Evolutionary conservation across 225 moss, liverwort and hornwort species (phyloP).

Genomic region (Ulota crispa): DNA sequence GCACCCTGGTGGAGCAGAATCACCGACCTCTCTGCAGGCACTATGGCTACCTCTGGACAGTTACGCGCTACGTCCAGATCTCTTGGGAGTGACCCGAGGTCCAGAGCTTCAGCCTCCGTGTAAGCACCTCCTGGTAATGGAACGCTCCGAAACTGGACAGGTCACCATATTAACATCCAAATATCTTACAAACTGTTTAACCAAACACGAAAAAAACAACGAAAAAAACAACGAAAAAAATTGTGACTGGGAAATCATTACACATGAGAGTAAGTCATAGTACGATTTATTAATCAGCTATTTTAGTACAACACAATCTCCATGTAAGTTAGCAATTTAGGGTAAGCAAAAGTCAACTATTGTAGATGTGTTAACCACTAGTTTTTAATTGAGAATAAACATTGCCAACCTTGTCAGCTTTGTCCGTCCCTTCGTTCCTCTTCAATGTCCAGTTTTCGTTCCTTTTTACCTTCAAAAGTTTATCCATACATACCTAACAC

Average conservation of each 20-base stretch:
- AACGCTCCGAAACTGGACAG: constrained; percentile 52
- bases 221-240: neutral
- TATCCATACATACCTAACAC: neutral
- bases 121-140: constrained; percentile 40
- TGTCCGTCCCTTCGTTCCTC: neutral
- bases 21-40: constrained; percentile 65
- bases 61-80: constrained; percentile 63
- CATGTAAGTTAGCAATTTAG: neutral
- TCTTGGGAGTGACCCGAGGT: constrained; percentile 51
- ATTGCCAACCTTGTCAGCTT: neutral
- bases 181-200: neutral
- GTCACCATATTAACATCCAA: constrained; percentile 12
- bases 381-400: neutral
- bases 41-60: constrained; percentile 56
- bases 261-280: neutral
- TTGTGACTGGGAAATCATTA: neutral
- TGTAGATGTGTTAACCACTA: neutral
- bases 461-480: neutral
- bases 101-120: constrained; percentile 41
- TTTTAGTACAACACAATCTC: neutral
- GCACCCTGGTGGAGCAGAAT: constrained; percentile 60
- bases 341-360: neutral
- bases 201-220: neutral
- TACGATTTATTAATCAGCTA: neutral
- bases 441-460: neutral